Conservation (phyloP, 2,329 filamentous ascomycete species). For the Emydomyces testavorans region DNA sequence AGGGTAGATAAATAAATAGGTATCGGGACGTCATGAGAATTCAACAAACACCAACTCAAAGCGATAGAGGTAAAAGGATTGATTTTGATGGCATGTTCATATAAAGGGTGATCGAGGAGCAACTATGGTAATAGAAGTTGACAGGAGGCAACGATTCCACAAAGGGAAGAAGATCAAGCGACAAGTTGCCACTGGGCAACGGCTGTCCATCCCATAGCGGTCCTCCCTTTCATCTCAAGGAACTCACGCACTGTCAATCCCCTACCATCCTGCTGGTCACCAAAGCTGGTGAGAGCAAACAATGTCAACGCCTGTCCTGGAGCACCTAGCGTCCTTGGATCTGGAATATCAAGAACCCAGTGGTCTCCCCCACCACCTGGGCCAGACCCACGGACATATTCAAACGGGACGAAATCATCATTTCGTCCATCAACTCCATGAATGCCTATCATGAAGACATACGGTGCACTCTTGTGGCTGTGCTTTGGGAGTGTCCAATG, state of each 20-base stretch:
- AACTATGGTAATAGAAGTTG: neutral
- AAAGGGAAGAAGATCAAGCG: slow-evolving; percentile 14
- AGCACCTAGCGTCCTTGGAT: slow-evolving; percentile 51
- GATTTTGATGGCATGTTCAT: neutral
- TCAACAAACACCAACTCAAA: neutral
- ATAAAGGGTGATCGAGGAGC: neutral
- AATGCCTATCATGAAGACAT: slow-evolving; percentile 58
- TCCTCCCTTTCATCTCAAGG: slow-evolving; percentile 37
- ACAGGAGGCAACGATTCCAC: neutral
- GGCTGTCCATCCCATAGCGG: slow-evolving; percentile 40
- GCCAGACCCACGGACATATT: slow-evolving; percentile 34
- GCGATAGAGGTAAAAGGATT: neutral
- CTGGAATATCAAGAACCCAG: slow-evolving; percentile 67
- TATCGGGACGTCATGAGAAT: too few species aligned
- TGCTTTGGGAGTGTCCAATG: slow-evolving; percentile 64
- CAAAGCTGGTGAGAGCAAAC: slow-evolving; percentile 48
- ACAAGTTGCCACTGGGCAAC: slow-evolving; percentile 47
- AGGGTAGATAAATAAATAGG: too few species aligned
- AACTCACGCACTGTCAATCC: slow-evolving; percentile 43
- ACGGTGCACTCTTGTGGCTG: slow-evolving; percentile 54
- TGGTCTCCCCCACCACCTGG: slow-evolving; percentile 57
- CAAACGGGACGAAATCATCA: slow-evolving; percentile 57
- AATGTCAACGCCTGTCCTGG: slow-evolving; percentile 58
- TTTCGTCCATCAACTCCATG: slow-evolving; percentile 55
- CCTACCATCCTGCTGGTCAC: slow-evolving; percentile 40